These are phyloP conservation scores for Phaeolepiota aurea DNA, from an alignment of 768 basidiomycete species.

Conservation along the genomic window DNA sequence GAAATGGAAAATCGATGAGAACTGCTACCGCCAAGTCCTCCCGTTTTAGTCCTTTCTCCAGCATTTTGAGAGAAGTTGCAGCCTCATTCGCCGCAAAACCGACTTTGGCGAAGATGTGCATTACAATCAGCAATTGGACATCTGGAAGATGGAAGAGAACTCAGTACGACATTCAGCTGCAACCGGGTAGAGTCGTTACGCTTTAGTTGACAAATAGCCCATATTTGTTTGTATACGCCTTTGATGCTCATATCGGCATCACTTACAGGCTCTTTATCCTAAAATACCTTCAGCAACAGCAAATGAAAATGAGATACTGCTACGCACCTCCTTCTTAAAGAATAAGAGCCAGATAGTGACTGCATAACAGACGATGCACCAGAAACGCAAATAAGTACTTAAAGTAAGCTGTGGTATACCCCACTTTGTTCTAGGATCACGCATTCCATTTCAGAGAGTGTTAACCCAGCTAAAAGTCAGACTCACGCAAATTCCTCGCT, in stretches of 20 bases:
- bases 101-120: conserved; percentile 89
- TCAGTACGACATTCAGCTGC: too few species aligned
- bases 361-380: conserved; percentile 69
- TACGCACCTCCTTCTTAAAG: conserved; percentile 80
- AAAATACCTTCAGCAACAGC: too few species aligned
- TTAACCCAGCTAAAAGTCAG: neutral
- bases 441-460: conserved; percentile 1
- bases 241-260: conserved; percentile 86
- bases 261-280: conserved; percentile 71
- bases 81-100: conserved; percentile 94
- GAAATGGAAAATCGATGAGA: conserved; percentile 95
- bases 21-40: conserved; percentile 96
- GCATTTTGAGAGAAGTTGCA: conserved; percentile 84
- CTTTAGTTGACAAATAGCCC: conserved; percentile 84
- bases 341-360: conserved; percentile 87
- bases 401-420: conserved; percentile 67
- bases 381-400: conserved; percentile 78
- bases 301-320: neutral
- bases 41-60: conserved; percentile 92
- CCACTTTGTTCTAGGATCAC: conserved; percentile 52
- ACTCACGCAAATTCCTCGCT: conserved; percentile 83
- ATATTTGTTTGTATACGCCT: conserved; percentile 90
- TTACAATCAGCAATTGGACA: conserved; percentile 75
- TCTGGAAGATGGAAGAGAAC: conserved; percentile 58
- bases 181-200: too few species aligned